Conservation (phyloP, 768 basidiomycete species). For the Mycena albidolilacea region DNA sequence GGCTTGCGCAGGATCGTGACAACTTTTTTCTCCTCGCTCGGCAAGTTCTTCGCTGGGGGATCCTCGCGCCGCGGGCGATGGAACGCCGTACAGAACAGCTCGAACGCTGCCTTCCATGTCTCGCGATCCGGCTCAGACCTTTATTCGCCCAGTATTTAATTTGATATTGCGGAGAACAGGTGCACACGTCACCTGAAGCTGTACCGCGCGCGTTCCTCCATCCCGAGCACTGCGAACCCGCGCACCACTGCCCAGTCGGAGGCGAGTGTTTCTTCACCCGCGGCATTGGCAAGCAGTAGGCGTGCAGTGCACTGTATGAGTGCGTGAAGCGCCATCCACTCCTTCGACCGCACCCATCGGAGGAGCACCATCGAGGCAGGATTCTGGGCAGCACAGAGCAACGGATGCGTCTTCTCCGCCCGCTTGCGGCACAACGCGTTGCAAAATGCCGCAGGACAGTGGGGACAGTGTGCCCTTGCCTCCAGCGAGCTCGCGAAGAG, state of each 20-base stretch:
- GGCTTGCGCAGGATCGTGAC: conserved; percentile 69
- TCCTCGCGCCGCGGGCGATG: conserved; percentile 30
- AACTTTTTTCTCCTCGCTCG: conserved; percentile 70
- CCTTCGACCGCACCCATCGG: conserved; percentile 67
- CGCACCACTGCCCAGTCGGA: conserved; percentile 70
- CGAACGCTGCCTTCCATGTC: conserved; percentile 78
- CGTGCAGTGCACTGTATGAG: conserved; percentile 76
- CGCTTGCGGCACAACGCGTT: conserved; percentile 82
- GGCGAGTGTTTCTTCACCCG: conserved; percentile 58
- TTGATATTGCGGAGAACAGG: not conserved
- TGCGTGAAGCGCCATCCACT: conserved; percentile 86
- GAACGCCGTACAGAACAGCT: conserved; percentile 74
- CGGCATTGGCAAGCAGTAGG: conserved; percentile 69
- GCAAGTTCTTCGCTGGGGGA: conserved; percentile 58
- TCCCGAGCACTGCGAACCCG: conserved; percentile 80
- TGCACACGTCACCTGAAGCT: conserved; percentile 55
- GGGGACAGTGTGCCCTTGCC: conserved; percentile 61
- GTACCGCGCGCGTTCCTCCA: conserved; percentile 77
- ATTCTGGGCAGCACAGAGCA: conserved; percentile 84
- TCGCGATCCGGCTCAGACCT: conserved; percentile 70
- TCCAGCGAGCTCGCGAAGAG: conserved; percentile 59
- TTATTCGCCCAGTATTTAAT: conserved; percentile 24
- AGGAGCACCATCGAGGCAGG: conserved; percentile 75
- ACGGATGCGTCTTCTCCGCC: conserved; percentile 73
- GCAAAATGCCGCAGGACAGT: conserved; percentile 82